Evolutionary conservation across 352 stramenopile species (phyloP).

Genomic region (Phytopythium kandeliae): DNA sequence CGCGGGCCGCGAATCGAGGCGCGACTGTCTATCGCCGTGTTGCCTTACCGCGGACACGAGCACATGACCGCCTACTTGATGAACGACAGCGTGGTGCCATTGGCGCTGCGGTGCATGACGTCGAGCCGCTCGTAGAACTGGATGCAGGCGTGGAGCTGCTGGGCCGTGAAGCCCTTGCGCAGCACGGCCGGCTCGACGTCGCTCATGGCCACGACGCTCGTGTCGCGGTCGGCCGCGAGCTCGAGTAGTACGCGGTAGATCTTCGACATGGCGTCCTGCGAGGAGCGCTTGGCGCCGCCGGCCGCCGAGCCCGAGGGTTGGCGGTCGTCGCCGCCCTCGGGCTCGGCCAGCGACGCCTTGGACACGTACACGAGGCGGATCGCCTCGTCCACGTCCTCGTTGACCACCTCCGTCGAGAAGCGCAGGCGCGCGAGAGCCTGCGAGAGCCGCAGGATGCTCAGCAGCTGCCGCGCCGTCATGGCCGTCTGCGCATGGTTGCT

Average conservation of each 20-base stretch:
- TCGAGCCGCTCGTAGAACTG: constrained; percentile 92
- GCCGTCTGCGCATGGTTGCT: constrained; percentile 92
- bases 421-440: constrained; percentile 95
- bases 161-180: constrained; percentile 94
- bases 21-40: no score
- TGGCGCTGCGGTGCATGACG: constrained; percentile 73
- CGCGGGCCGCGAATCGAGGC: no score
- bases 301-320: constrained; percentile 11
- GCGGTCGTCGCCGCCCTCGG: constrained; percentile 42
- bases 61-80: constrained; percentile 20
- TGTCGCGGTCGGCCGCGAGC: constrained; percentile 77
- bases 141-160: constrained; percentile 94
- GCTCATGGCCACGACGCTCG: constrained; percentile 76
- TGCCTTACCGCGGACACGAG: no score
- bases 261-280: constrained; percentile 90
- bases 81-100: constrained; percentile 76
- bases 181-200: constrained; percentile 93
- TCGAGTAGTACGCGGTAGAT: constrained; percentile 96
- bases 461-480: constrained; percentile 98
- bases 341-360: constrained; percentile 92
- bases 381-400: constrained; percentile 97
- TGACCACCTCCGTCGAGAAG: constrained; percentile 94
- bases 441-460: constrained; percentile 98
- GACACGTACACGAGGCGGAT: constrained; percentile 96
- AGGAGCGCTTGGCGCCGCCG: constrained; percentile 14